Base-by-base conservation (phyloP, 2,329 filamentous ascomycete species). In the Aspergillus phoenicis region DNA sequence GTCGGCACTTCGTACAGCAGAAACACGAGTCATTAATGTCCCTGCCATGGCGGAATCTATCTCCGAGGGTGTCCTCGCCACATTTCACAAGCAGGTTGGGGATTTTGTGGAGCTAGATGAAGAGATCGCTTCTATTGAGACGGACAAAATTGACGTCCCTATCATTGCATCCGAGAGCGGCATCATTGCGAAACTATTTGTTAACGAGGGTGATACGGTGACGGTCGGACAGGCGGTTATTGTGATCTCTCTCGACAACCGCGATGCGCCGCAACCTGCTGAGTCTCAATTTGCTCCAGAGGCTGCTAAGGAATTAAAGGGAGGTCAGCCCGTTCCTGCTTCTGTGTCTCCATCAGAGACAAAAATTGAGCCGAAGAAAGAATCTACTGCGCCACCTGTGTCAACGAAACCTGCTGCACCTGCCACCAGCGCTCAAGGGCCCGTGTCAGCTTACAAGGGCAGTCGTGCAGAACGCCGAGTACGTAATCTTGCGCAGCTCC, bases 11-110 rank as follows among this genome's bases (percentile, higher is more conserved):
- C 2, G 22, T 45, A 22, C 8, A 2, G 8, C 4, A 8, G 20
- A 45, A 24, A 45, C 20, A 13, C 20, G 41, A 20, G 81, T 93
- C 65, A 88, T 98, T 78, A 94, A 97, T 81, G 95, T 98, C 68
- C 95, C 95, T 38, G 87, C 94, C 76, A 98, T 99, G 95, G 95
- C 95, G 66, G 95, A 99, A 80, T 98, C 95, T 52, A 98, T 99
- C 77, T 96, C 92, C 48, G 95, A 99, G 80, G 95, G 95, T 64
- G 98, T 94, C 20, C 78, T 99, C 73, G 97, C 41, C 58, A 33
- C 57, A n/a, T 15, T 56, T 8, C 30, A 45, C 22, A 17, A 51
- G 86, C 84, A 94, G 80, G 83, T 97, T 70, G 95, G 95, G 72
- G 94, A 99, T 77, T 93, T 87, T 71, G 93, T 99, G 55, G 92